A percentile compares a stretch with the other conserved stretches of the same genome.
These are phyloP conservation scores for Cyathus striatus DNA, from an alignment of 768 basidiomycete genomes.

Conservation along the genomic window DNA sequence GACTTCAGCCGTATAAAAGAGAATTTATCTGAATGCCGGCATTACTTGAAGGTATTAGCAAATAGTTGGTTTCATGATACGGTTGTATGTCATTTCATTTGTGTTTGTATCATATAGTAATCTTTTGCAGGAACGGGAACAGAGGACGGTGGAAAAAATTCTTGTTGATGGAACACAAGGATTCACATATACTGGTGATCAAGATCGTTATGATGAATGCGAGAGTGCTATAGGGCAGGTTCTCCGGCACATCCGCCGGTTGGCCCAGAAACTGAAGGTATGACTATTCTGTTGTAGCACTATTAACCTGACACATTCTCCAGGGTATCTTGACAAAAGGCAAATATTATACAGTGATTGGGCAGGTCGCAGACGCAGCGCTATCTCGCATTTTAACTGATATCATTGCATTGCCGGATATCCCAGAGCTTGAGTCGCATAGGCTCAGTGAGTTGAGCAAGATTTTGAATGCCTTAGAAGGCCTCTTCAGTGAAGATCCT, in stretches of 20 bases:
- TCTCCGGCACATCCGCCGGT: conserved; percentile 55
- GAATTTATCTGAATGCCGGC: conserved; percentile 45
- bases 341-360: conserved; percentile 70
- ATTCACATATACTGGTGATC: conserved; percentile 65
- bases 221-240: conserved; percentile 62
- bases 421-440: conserved; percentile 84
- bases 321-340: conserved; percentile 67
- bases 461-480: conserved; percentile 75
- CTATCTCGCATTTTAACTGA: conserved; percentile 66
- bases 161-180: conserved; percentile 53
- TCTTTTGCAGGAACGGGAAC: conserved; percentile 41
- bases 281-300: no score
- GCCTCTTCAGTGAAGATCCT: conserved; percentile 66
- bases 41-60: conserved; percentile 47
- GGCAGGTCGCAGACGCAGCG: conserved; percentile 62
- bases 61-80: conserved; percentile 70
- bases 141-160: conserved; percentile 34
- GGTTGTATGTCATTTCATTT: conserved; percentile 43
- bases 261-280: conserved; percentile 74
- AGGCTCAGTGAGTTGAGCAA: conserved; percentile 78
- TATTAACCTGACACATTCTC: no score
- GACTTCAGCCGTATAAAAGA: conserved; percentile 28
- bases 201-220: conserved; percentile 72
- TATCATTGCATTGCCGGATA: conserved; percentile 75
- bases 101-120: conserved; percentile 2